A percentile compares a stretch with the other conserved stretches of the same genome.
Conservation (phyloP, 2,329 filamentous ascomycete species). For the Ophiostoma triangulosporum region DNA sequence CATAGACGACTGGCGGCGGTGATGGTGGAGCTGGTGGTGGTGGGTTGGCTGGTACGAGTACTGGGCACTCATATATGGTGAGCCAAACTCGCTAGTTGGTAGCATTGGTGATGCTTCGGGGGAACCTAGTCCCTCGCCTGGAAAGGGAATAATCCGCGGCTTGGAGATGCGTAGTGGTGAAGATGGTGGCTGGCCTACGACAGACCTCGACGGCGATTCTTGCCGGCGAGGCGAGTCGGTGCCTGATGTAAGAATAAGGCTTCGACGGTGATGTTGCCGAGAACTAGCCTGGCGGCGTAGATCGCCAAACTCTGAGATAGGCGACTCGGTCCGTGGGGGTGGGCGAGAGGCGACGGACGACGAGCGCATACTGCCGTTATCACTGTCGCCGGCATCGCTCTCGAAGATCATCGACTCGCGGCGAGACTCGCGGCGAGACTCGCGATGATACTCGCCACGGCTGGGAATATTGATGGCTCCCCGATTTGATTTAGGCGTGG, state of each 20-base stretch:
- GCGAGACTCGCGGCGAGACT: conserved; percentile 55
- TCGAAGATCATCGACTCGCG: conserved; percentile 69
- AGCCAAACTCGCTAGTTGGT: conserved; percentile 67
- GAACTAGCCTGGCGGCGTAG: conserved; percentile 65
- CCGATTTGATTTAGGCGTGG: conserved; percentile 75
- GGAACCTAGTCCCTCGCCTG: conserved; percentile 57
- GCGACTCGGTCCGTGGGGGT: conserved; percentile 69
- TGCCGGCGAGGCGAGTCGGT: conserved; percentile 60
- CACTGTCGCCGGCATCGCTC: conserved; percentile 73
- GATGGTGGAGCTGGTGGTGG: conserved; percentile 37
- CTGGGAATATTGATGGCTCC: conserved; percentile 43
- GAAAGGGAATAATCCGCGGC: conserved; percentile 48
- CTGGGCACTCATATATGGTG: conserved; percentile 42
- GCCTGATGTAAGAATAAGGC: conserved; percentile 60
- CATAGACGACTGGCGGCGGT: conserved; percentile 83
- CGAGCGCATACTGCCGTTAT: conserved; percentile 67
- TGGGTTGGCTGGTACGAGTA: conserved; percentile 51
- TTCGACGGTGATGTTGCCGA: conserved; percentile 73
- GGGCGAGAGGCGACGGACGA: conserved; percentile 56
- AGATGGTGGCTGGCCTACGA: conserved; percentile 48
- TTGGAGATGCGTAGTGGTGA: conserved; percentile 80
- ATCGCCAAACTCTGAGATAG: conserved; percentile 70
- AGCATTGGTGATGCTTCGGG: conserved; percentile 85
- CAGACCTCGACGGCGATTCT: conserved; percentile 69
- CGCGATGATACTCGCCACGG: conserved; percentile 55